These are phyloP conservation scores for Coemansia sp. DNA, from an alignment of 192 early-diverging fungal species.

Conservation along the genomic window DNA sequence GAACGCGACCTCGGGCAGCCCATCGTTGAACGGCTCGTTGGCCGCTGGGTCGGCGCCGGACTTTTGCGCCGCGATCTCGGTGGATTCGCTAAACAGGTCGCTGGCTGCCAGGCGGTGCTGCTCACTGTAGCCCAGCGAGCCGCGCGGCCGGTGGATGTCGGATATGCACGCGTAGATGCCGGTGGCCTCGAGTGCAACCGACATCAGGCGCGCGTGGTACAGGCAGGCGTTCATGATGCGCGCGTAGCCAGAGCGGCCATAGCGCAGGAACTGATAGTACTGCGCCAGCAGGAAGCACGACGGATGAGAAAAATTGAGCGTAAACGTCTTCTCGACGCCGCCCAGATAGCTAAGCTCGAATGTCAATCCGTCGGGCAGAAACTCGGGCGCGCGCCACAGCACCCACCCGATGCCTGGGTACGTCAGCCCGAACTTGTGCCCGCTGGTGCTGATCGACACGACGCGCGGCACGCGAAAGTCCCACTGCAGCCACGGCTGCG, in stretches of 20 bases:
- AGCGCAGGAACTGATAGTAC: conserved; percentile 77
- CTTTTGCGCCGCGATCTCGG: neutral
- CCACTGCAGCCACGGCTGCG: conserved; percentile 71
- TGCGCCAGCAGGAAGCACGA: conserved; percentile 75
- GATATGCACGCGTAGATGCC: conserved; percentile 64
- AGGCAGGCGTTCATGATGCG: conserved; percentile 65
- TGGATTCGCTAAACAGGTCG: conserved; percentile 15
- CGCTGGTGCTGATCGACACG: conserved; percentile 75
- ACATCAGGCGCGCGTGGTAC: conserved; percentile 58
- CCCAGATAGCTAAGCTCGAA: conserved; percentile 77
- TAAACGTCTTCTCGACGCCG: conserved; percentile 64
- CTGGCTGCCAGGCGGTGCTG: conserved; percentile 25
- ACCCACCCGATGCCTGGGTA: conserved; percentile 84
- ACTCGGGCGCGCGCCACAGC: conserved; percentile 66
- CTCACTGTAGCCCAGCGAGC: conserved; percentile 42
- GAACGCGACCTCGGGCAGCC: conserved; percentile 65
- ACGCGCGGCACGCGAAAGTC: conserved; percentile 67
- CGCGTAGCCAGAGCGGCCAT: conserved; percentile 63
- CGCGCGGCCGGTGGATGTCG: conserved; percentile 60
- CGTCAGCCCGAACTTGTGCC: conserved; percentile 84
- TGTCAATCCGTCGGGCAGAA: conserved; percentile 69
- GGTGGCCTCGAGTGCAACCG: conserved; percentile 53
- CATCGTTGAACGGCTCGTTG: conserved; percentile 49
- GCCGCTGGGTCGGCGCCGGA: conserved; percentile 27
- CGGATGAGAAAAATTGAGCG: conserved; percentile 74